phyloP scores from a whole-genome alignment of 164 flowering plant genomes.

The Vitis rupestris region DNA sequence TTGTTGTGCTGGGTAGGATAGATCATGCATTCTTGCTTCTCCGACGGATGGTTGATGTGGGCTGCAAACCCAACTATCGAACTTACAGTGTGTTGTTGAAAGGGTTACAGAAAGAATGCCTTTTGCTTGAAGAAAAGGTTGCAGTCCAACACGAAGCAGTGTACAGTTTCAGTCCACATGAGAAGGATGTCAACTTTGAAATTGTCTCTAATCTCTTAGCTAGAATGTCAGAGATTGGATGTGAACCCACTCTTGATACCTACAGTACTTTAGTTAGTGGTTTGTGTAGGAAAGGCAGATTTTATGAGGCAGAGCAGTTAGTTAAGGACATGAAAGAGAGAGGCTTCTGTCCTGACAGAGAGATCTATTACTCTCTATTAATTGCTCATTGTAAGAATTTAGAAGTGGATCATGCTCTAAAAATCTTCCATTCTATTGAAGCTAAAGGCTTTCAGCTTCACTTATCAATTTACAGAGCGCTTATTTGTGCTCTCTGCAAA shows the following conservation, averaged over 20 bases:
- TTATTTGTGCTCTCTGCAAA: conserved; percentile 58
- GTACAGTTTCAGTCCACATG: conserved; percentile 16
- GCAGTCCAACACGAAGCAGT: conserved; percentile 31
- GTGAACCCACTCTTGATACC: conserved; percentile 52
- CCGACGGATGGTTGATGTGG: conserved; percentile 40
- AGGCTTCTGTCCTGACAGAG: conserved; percentile 41
- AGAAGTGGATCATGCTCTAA: conserved; percentile 55
- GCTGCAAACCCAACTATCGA: conserved; percentile 67
- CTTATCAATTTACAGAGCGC: conserved; percentile 38
- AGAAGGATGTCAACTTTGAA: conserved; percentile 27
- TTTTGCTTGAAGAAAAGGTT: conserved; percentile 29
- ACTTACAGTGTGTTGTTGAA: conserved; percentile 62
- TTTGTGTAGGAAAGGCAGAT: conserved; percentile 58
- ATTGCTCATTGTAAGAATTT: conserved; percentile 49
- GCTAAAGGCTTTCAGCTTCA: conserved; percentile 35
- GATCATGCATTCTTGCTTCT: conserved; percentile 62
- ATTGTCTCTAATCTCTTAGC: conserved; percentile 36
- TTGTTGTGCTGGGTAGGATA: conserved; percentile 51
- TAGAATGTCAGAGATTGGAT: conserved; percentile 50
- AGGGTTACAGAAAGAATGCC: conserved; percentile 57
- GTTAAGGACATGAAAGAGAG: conserved; percentile 48
- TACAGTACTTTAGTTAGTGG: conserved; percentile 52
- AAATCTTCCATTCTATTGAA: conserved; percentile 33
- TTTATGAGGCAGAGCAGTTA: conserved; percentile 57
- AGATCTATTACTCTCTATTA: conserved; percentile 42